Conservation (phyloP, 1,284 basidiomycete genomes). For the Cutaneotrichosporon spelunceum region DNA sequence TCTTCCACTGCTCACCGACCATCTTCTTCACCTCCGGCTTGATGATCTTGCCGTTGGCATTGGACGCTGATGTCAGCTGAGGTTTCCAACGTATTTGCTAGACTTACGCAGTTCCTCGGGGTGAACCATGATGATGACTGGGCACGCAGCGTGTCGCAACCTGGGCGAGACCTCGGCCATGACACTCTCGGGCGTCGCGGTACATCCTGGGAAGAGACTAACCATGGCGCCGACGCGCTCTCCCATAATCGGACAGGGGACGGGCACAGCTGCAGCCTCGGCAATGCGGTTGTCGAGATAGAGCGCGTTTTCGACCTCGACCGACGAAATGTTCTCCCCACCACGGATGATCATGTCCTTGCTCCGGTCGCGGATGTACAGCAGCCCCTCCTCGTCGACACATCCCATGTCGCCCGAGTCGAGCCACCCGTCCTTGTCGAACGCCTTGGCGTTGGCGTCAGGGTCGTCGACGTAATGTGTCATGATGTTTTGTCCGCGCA, state of each 20-base stretch:
- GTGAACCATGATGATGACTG: constrained; percentile 19
- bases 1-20: constrained; percentile 31
- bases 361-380: constrained; percentile 42
- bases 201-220: constrained; percentile 22
- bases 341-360: constrained; percentile 48
- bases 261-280: constrained; percentile 41
- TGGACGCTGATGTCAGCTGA: constrained; percentile 14
- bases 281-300: constrained; percentile 33
- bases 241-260: constrained; percentile 38
- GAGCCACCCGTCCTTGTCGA: constrained; percentile 45
- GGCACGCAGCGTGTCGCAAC: constrained; percentile 21
- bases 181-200: constrained; percentile 9
- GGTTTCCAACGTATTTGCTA: background rate
- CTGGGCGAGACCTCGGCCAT: constrained; percentile 8
- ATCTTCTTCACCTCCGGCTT: constrained; percentile 21
- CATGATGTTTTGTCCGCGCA: constrained; percentile 45
- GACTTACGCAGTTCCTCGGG: constrained; percentile 21
- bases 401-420: constrained; percentile 44
- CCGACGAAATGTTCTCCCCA: constrained; percentile 43
- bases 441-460: constrained; percentile 9
- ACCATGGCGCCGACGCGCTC: constrained; percentile 43
- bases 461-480: constrained; percentile 39
- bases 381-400: constrained; percentile 38
- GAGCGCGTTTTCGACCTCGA: constrained; percentile 45
- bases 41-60: constrained; percentile 20